Evolutionary conservation across 768 basidiomycete genomes (phyloP), one percentile per base, ranked within the genome.

Genomic region (Phaeotremella fagi): DNA sequence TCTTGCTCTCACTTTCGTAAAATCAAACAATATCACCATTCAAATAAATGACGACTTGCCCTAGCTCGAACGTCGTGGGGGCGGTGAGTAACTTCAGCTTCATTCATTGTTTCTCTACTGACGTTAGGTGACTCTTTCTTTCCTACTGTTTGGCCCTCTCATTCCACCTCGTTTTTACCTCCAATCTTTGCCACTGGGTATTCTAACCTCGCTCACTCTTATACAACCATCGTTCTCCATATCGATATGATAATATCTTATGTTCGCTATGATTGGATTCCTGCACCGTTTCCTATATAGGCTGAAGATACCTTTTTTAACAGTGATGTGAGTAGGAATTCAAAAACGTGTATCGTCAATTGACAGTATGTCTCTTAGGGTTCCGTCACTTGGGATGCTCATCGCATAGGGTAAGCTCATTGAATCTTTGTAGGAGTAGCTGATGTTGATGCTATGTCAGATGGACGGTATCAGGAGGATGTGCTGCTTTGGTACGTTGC

Each of bases 401-500:
- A 64, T 49, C 29, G 59, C 26, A 60, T 64, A 35, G 63, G 63
- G 56, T 58, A 26, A 45, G 47, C 18, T 11, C 22, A 7, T 7
- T 7, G 31, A 7, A 7, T 33, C 31, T 7, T 33, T 16, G 31
- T 33, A 33, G 9, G 38, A 18, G n/a, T 6, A 14, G 38, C 7
- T 41, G 38, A 41, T 7, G 33, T 53, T 45, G 28, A 14, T 29
- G 44, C 9, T 14, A 20, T 9, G 47, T 24, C 15, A 62, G 64
- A 41, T 70, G 68, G 68, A 60, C 64, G 0, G 57, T 70, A 7
- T 33, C 65, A 4, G 68, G 68, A 45, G 58, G 45, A 29, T 66
- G 65, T 54, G 68, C 63, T 3, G 63, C 60, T 36, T 35, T 64
- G 14, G 68, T 70, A 26, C 37, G 67, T 58, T 12, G 31, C 31